Evolutionary conservation across 208 protist genomes (phyloP).

Genomic region (Leishmania tropica): DNA sequence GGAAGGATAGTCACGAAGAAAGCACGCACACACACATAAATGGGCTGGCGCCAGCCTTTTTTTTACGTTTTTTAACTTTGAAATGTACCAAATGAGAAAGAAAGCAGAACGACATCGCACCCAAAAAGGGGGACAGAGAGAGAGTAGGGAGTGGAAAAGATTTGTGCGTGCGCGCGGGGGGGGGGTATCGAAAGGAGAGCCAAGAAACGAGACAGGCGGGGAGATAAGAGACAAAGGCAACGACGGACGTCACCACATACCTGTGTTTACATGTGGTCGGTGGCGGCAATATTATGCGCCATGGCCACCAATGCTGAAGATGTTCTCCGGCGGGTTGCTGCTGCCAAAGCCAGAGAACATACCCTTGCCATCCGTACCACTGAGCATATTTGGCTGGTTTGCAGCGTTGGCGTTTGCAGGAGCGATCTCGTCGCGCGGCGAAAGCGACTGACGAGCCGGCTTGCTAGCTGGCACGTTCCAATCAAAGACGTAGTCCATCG

Average conservation of each 20-base stretch:
- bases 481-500: constrained; percentile 58
- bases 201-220: not conserved
- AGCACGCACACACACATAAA: not conserved
- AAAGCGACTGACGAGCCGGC: constrained; percentile 4
- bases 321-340: constrained; percentile 39
- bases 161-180: too few species aligned
- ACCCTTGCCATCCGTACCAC: constrained; percentile 43
- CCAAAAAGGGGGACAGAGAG: not conserved
- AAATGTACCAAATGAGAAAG: not conserved
- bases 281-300: constrained; percentile 9
- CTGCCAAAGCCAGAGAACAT: constrained; percentile 53
- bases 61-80: not conserved
- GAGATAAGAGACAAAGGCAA: constrained; percentile 5
- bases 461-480: constrained; percentile 32
- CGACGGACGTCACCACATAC: not conserved
- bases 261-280: not conserved
- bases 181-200: not conserved
- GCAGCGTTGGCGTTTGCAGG: constrained; percentile 16
- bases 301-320: constrained; percentile 50
- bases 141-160: not conserved
- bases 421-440: constrained; percentile 32
- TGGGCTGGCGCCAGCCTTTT: not conserved
- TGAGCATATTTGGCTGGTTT: constrained; percentile 42
- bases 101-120: not conserved
- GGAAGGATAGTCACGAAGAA: not conserved